Percentiles rank a stretch among this genome's conserved stretches.
phyloP scores from a whole-genome alignment of 129 eudicot species.

The Deinandra increscens region DNA sequence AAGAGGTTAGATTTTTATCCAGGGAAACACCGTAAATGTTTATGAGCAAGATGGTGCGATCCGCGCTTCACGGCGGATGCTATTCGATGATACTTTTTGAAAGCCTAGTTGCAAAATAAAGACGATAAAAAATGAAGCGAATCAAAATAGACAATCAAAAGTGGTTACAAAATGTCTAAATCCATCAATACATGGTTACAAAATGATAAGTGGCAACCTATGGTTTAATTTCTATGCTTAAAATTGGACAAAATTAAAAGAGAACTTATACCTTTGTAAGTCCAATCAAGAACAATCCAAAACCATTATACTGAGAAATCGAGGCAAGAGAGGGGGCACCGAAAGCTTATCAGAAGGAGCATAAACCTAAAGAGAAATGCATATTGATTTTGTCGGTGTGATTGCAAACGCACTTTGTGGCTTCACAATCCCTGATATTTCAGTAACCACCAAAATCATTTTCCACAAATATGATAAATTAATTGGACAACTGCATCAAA shows the following conservation, averaged over 20 bases:
- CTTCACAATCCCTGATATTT: conserved; percentile 62
- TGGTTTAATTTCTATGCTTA: neutral
- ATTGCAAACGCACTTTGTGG: conserved; percentile 53
- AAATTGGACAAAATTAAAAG: too few species aligned
- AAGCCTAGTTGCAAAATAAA: too few species aligned
- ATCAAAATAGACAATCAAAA: too few species aligned
- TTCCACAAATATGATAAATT: neutral
- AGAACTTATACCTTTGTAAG: conserved; percentile 59
- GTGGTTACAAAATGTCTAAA: neutral
- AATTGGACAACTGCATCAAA: neutral
- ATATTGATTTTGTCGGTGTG: conserved; percentile 83
- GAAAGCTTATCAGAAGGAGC: conserved; percentile 72
- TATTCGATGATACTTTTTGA: too few species aligned
- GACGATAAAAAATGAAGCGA: too few species aligned
- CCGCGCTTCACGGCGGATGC: too few species aligned
- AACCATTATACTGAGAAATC: conserved; percentile 74
- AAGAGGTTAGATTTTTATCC: too few species aligned
- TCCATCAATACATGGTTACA: neutral
- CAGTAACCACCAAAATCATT: conserved; percentile 11
- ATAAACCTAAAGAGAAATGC: conserved; percentile 63
- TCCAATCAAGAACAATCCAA: conserved; percentile 58
- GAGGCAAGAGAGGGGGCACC: conserved; percentile 77
- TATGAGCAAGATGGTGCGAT: too few species aligned
- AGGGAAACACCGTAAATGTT: too few species aligned
- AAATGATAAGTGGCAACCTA: neutral